Conservation (phyloP, 805 yeast species). For the Yamadazyma tumulicola region DNA sequence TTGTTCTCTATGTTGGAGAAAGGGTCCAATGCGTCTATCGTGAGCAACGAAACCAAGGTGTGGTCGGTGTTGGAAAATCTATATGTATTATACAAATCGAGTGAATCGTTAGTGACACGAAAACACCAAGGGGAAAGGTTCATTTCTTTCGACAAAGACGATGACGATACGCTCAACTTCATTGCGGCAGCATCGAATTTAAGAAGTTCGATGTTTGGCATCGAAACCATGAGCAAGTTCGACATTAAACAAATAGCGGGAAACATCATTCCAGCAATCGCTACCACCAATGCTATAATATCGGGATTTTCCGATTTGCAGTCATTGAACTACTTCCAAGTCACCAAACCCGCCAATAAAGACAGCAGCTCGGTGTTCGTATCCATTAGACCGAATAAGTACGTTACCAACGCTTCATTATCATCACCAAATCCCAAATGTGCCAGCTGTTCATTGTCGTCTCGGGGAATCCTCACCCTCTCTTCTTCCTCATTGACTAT, state of each 20-base stretch:
- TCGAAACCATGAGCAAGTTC: slow-evolving; percentile 71
- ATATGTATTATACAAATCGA: slow-evolving; percentile 50
- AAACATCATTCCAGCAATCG: slow-evolving; percentile 96
- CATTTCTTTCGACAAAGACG: slow-evolving; percentile 88
- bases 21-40: slow-evolving; percentile 20
- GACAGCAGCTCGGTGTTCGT: slow-evolving; percentile 29
- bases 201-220: slow-evolving; percentile 66
- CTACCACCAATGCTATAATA: slow-evolving; percentile 94
- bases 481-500: slow-evolving; percentile 19
- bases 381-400: slow-evolving; percentile 51
- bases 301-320: slow-evolving; percentile 83
- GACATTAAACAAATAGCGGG: slow-evolving; percentile 95
- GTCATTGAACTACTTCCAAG: slow-evolving; percentile 51
- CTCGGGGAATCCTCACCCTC: slow-evolving; percentile 48
- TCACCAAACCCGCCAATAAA: slow-evolving; percentile 9
- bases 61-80: slow-evolving; percentile 69
- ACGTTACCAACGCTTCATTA: slow-evolving; percentile 61
- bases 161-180: slow-evolving; percentile 83
- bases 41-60: slow-evolving; percentile 35
- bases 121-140: slow-evolving; percentile 27
- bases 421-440: slow-evolving; percentile 69
- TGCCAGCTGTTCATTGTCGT: slow-evolving; percentile 55
- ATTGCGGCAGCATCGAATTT: slow-evolving; percentile 84
- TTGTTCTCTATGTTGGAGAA: slow-evolving; percentile 1
- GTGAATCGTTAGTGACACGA: slow-evolving; percentile 50